Conservation (phyloP, 1,284 basidiomycete genomes). For the Kalmanozyma brasiliensis region DNA sequence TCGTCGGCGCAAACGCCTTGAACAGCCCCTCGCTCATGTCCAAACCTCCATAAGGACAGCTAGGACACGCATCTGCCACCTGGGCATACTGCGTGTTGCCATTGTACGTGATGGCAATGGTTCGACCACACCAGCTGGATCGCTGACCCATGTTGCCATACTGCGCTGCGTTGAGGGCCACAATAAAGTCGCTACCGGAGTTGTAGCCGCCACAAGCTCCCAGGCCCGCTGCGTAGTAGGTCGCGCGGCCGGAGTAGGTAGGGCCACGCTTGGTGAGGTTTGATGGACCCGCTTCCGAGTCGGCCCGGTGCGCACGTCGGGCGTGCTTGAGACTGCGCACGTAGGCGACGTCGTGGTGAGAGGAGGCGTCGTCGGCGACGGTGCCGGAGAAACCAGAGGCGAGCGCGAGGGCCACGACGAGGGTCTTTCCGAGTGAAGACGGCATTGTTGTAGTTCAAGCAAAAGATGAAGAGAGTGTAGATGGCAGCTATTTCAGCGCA, state of each 20-base stretch:
- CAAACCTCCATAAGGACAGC: conserved; percentile 78
- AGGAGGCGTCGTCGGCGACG: conserved; percentile 9
- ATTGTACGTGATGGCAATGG: conserved; percentile 75
- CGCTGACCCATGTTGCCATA: conserved; percentile 40
- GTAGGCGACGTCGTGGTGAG: conserved; percentile 8
- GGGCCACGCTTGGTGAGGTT: conserved; percentile 29
- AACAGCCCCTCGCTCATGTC: conserved; percentile 85
- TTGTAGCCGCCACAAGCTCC: conserved; percentile 49
- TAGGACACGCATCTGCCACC: conserved; percentile 78
- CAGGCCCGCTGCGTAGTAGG: conserved; percentile 45
- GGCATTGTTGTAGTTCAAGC: conserved; percentile 21
- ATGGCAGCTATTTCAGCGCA: conserved; percentile 33
- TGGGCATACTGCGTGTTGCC: conserved; percentile 72
- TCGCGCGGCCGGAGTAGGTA: conserved; percentile 35
- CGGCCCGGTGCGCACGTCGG: conserved; percentile 5
- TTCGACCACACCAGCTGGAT: conserved; percentile 72
- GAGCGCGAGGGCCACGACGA: conserved; percentile 21
- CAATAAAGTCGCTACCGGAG: conserved; percentile 35
- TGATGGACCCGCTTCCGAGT: conserved; percentile 16
- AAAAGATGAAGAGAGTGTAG: too few relatives aligned
- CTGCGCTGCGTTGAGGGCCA: conserved; percentile 50
- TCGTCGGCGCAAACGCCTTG: conserved; percentile 47
- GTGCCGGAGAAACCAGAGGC: conserved; percentile 11
- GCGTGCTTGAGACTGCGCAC: conserved; percentile 36
- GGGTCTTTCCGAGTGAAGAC: conserved; percentile 13